Evolutionary conservation across 768 basidiomycete species (phyloP).

Genomic region (Suillus tomentosus): DNA sequence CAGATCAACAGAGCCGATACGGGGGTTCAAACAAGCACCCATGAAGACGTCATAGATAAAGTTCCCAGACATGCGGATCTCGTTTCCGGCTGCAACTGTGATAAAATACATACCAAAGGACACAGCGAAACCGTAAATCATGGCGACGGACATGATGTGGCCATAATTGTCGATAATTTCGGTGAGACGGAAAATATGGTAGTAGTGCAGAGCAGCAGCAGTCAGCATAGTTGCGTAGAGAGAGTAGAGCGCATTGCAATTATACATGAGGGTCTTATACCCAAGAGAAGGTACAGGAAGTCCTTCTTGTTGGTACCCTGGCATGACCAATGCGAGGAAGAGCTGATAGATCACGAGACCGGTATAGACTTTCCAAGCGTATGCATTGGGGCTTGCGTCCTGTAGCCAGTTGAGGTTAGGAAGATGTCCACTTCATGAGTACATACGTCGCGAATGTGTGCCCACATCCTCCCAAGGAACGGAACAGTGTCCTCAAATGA

Average conservation of each 20-base stretch:
- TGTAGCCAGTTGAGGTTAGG: conserved; percentile 30
- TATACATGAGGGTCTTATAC: conserved; percentile 93
- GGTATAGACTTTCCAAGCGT: conserved; percentile 89
- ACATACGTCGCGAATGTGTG: conserved; percentile 76
- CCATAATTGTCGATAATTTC: conserved; percentile 97
- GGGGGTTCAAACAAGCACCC: conserved; percentile 93
- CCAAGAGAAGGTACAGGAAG: conserved; percentile 93
- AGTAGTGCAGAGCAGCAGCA: conserved; percentile 73
- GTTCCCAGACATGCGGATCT: conserved; percentile 93
- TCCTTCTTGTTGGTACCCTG: conserved; percentile 92
- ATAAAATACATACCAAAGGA: conserved; percentile 81
- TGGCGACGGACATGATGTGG: conserved; percentile 91
- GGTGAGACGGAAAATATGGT: conserved; percentile 84
- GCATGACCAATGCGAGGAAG: conserved; percentile 85
- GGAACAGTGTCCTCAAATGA: conserved; percentile 73
- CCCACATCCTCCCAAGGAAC: conserved; percentile 82
- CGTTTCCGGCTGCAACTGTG: conserved; percentile 73
- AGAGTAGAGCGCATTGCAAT: conserved; percentile 91
- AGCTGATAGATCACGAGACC: conserved; percentile 90
- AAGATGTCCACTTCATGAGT: not conserved
- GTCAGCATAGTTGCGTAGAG: conserved; percentile 83
- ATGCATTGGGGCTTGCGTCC: conserved; percentile 90
- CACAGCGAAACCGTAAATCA: conserved; percentile 86
- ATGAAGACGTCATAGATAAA: conserved; percentile 96
- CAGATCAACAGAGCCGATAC: conserved; percentile 87